Evolutionary conservation across 2,329 filamentous ascomycete species (phyloP).

Genomic region (Dothistroma septosporum): DNA sequence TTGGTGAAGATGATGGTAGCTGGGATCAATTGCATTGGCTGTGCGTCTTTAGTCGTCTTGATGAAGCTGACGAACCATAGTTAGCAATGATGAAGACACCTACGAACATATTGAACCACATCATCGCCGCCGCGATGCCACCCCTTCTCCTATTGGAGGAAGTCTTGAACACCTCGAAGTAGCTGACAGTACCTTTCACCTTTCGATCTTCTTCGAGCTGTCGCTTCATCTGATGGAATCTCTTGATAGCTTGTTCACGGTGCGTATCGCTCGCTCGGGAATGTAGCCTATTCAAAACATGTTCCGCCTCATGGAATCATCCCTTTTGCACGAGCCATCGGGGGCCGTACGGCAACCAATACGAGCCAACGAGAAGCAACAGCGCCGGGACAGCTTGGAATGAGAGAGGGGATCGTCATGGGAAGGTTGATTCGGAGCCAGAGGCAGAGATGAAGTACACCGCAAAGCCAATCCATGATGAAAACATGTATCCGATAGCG

Average conservation of each 20-base stretch:
- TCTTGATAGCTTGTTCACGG: slow-evolving; percentile 36
- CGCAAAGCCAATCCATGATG: slow-evolving; percentile 36
- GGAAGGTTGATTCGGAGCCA: slow-evolving; percentile 27
- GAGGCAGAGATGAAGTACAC: slow-evolving; percentile 6
- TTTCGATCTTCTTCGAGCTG: slow-evolving; percentile 42
- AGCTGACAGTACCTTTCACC: slow-evolving; percentile 32
- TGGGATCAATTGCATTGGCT: neutral
- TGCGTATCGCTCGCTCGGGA: slow-evolving; percentile 39
- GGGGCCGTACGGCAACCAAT: slow-evolving; percentile 35
- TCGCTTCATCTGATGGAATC: slow-evolving; percentile 44
- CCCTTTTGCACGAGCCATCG: slow-evolving; percentile 27
- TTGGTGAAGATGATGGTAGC: slow-evolving; percentile 33
- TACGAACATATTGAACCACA: slow-evolving; percentile 33
- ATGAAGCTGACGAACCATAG: slow-evolving; percentile 35
- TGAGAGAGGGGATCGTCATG: slow-evolving; percentile 47
- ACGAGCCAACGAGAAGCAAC: slow-evolving; percentile 38
- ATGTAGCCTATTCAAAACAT: slow-evolving; percentile 47
- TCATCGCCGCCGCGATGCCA: slow-evolving; percentile 40
- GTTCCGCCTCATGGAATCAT: slow-evolving; percentile 26
- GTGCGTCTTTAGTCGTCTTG: neutral
- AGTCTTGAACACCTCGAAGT: slow-evolving; percentile 43
- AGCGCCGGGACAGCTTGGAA: slow-evolving; percentile 42
- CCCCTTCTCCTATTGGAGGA: slow-evolving; percentile 40
- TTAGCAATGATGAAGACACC: slow-evolving; percentile 32
- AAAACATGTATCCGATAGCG: slow-evolving; percentile 40